Conservation (phyloP, 768 basidiomycete species). For the Xerocomus potaroensis region DNA sequence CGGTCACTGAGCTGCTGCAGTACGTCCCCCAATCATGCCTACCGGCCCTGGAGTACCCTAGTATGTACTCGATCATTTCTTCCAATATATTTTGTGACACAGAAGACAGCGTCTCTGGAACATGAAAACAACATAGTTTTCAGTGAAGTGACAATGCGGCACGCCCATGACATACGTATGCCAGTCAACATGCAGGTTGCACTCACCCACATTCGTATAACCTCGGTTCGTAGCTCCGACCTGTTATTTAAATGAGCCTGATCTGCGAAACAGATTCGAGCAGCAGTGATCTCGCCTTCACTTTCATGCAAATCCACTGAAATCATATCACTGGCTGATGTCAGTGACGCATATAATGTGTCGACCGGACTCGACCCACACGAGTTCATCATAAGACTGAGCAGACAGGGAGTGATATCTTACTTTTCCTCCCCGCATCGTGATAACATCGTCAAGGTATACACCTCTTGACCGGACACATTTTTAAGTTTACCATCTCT, state of each 20-base stretch:
- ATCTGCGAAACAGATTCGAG: slow-evolving; percentile 48
- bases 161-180: slow-evolving; percentile 59
- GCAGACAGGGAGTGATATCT: slow-evolving; percentile 63
- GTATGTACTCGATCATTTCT: slow-evolving; percentile 35
- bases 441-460: slow-evolving; percentile 72
- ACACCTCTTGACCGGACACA: neutral
- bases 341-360: slow-evolving; percentile 85
- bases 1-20: slow-evolving; percentile 55
- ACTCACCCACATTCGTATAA: slow-evolving; percentile 68
- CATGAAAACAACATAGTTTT: slow-evolving; percentile 52
- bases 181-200: slow-evolving; percentile 70
- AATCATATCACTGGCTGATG: slow-evolving; percentile 71
- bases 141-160: slow-evolving; percentile 62
- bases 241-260: neutral
- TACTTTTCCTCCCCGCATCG: slow-evolving; percentile 72
- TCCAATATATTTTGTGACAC: slow-evolving; percentile 8
- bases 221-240: slow-evolving; percentile 50
- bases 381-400: slow-evolving; percentile 79
- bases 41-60: slow-evolving; percentile 47
- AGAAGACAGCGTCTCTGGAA: slow-evolving; percentile 53
- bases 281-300: slow-evolving; percentile 63
- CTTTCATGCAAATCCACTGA: slow-evolving; percentile 77
- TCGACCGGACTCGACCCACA: slow-evolving; percentile 70
- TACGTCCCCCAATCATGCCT: slow-evolving; percentile 49
- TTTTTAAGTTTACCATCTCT: neutral